Base-by-base conservation (phyloP, 768 basidiomycete genomes). In the Trametopsis cervina region DNA sequence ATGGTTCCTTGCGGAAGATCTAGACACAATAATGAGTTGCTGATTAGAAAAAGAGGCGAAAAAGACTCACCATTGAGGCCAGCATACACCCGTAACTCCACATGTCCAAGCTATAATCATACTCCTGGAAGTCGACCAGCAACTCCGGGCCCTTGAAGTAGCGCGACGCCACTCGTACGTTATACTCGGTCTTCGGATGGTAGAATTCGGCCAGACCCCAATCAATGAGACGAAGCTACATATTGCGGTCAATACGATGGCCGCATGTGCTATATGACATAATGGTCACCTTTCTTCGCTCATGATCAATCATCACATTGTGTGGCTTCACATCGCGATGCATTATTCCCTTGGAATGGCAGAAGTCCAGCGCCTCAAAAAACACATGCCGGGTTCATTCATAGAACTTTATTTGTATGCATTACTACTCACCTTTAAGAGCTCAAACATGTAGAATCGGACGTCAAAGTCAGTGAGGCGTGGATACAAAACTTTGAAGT, bases 31-130 rank as follows among this genome's bases (percentile, higher is more conserved):
- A 25, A 35, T 50, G 29, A 33, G 38, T 25, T 22, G 4, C 12
- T 40, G 13, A n/a, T 23, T 21, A 26, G 20, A 27, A 47, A 36
- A 39, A 29, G 15, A 47, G 11, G 40, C 38, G 12, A 6, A 35
- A 33, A 18, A 11, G n/a, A 58, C 76, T 57, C 62, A 95, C 94
- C 95, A 98, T 97, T 15, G 89, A 92, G 7, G 95, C 95, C 66
- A 95, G 96, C 92, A 95, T 98, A 64, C 95, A 97, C 15, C 95
- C 95, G 61, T 89, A 84, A 69, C 90, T 93, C 95, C 95, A 98
- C 90, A 98, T 91, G 65, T 98, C 94, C 58, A 97, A 69, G 66
- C 88, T 90, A 64, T 96, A 96, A 66, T 98, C 95, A 56, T 98
- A 98, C 64, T 96, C 92, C 65, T 96, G 95, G 72, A 96, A 97